These are phyloP conservation scores for Apiospora arundinis DNA, from an alignment of 2,329 filamentous ascomycete genomes.

Conservation along the genomic window DNA sequence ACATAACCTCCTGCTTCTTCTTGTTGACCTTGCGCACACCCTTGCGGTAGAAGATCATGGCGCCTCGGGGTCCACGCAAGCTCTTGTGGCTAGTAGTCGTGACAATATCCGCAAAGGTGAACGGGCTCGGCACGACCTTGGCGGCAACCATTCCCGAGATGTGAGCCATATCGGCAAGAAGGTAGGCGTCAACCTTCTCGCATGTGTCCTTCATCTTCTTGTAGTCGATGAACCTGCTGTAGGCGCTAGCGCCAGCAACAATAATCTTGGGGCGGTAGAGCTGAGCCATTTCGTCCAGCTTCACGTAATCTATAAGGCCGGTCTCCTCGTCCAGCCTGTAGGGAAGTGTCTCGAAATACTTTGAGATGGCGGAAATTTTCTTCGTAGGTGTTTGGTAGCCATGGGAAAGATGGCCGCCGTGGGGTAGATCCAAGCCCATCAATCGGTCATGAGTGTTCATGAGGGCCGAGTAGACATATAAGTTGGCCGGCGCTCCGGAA, in stretches of 20 bases:
- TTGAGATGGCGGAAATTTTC: constrained; percentile 98
- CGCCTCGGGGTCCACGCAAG: constrained; percentile 89
- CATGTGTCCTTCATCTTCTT: constrained; percentile 88
- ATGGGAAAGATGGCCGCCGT: constrained; percentile 94
- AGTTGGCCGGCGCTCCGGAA: constrained; percentile 76
- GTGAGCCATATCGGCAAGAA: constrained; percentile 96
- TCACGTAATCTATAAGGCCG: constrained; percentile 93
- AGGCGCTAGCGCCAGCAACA: constrained; percentile 92
- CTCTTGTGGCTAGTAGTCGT: constrained; percentile 99
- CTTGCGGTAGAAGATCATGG: constrained; percentile 98
- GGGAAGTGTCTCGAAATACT: constrained; percentile 97
- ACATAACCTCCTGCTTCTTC: constrained; percentile 83
- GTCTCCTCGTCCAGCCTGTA: constrained; percentile 92
- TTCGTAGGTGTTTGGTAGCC: constrained; percentile 94
- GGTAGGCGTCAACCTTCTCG: constrained; percentile 89
- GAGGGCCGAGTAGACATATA: constrained; percentile 94
- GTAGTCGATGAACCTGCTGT: constrained; percentile 96
- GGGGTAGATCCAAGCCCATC: constrained; percentile 96
- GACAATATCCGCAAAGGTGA: constrained; percentile 89
- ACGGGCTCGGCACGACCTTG: constrained; percentile 89
- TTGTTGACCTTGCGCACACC: constrained; percentile 87
- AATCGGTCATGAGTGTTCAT: constrained; percentile 92
- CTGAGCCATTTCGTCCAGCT: constrained; percentile 83
- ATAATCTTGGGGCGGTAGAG: constrained; percentile 96
- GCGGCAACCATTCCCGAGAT: constrained; percentile 94